A percentile compares a stretch with the other conserved stretches of the same genome.
Evolutionary conservation across 306 rosid species (phyloP).

Genomic region (Ormosia emarginata): DNA sequence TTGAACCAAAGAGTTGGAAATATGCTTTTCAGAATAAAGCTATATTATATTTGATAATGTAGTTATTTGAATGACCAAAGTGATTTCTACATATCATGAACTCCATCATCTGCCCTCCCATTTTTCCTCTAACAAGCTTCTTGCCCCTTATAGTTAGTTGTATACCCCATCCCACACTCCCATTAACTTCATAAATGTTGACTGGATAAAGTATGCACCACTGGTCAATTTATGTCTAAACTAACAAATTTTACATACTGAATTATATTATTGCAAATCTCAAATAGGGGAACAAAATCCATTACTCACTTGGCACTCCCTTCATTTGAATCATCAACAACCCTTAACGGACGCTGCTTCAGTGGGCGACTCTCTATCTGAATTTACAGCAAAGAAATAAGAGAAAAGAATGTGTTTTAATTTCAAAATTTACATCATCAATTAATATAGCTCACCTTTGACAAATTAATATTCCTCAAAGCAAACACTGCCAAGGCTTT

Average conservation of each 20-base stretch:
- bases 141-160: background rate
- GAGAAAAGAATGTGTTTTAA: background rate
- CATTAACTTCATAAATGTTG: slow-evolving; percentile 5
- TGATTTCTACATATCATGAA: slow-evolving; percentile 13
- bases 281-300: background rate
- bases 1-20: background rate
- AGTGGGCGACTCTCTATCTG: slow-evolving; percentile 90
- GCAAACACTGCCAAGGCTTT: slow-evolving; percentile 89
- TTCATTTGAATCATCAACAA: slow-evolving; percentile 74
- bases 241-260: background rate
- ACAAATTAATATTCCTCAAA: slow-evolving; percentile 65
- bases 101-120: background rate
- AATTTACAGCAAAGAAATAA: slow-evolving; percentile 27
- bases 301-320: slow-evolving; percentile 76
- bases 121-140: background rate
- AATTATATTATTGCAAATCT: slow-evolving; percentile 4
- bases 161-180: background rate
- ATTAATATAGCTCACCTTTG: slow-evolving; percentile 49
- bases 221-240: slow-evolving; percentile 8
- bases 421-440: background rate
- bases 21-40: background rate
- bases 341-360: slow-evolving; percentile 62
- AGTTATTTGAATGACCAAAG: background rate
- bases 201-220: slow-evolving; percentile 4
- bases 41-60: background rate